Conservation (phyloP, 164 flowering plant species). For the Akebia trifoliata region DNA sequence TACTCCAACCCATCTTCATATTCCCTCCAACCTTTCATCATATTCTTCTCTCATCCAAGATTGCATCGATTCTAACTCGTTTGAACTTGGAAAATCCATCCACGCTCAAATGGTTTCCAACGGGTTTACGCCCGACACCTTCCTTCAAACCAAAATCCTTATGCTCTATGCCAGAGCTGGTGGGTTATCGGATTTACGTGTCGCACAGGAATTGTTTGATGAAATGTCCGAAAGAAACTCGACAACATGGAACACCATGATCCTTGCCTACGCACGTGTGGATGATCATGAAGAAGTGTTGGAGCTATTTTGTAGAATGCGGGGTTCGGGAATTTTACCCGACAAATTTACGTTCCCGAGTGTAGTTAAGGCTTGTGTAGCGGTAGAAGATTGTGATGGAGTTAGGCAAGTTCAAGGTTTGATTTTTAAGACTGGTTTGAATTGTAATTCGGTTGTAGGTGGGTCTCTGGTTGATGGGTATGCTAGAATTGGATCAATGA, state of each 20-base stretch:
- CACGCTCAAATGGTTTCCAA: conserved; percentile 10
- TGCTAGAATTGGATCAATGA: conserved; percentile 7
- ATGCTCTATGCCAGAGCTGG: conserved; percentile 15
- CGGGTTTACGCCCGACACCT: conserved; percentile 9
- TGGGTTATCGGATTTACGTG: neutral
- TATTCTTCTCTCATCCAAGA: conserved; percentile 16
- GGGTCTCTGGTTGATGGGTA: conserved; percentile 13
- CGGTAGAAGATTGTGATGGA: conserved; percentile 9
- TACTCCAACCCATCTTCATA: neutral
- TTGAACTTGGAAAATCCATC: conserved; percentile 12
- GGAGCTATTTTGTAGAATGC: conserved; percentile 9
- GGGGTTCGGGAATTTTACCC: neutral
- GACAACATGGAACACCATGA: conserved; percentile 16
- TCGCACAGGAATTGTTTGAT: conserved; percentile 11
- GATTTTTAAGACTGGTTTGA: conserved; percentile 12
- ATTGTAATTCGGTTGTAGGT: conserved; percentile 13
- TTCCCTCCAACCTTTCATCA: conserved; percentile 3
- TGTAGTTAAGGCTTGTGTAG: conserved; percentile 9
- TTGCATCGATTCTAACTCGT: conserved; percentile 9
- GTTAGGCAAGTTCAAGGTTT: conserved; percentile 11
- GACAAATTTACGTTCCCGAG: conserved; percentile 17
- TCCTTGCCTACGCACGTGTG: conserved; percentile 10
- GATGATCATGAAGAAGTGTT: conserved; percentile 10
- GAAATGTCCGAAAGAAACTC: conserved; percentile 11
- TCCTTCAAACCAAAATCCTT: conserved; percentile 14